Conservation (phyloP, 768 basidiomycete genomes). For the Omphalotus guepiniiformis region DNA sequence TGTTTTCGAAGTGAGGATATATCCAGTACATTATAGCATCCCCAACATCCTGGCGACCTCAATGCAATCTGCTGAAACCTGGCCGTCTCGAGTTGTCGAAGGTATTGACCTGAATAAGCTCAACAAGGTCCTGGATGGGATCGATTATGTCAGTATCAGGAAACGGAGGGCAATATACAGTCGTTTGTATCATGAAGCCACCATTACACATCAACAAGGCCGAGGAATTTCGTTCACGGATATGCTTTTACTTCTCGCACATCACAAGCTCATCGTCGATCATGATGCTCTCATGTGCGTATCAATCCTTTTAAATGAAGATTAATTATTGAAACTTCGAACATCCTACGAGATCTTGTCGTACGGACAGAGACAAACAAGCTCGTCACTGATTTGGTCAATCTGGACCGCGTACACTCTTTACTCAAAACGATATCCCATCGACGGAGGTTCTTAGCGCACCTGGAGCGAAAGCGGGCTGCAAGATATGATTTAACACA, state of each 20-base stretch:
- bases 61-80: too few species aligned
- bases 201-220: constrained; percentile 61
- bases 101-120: constrained; percentile 66
- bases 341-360: constrained; percentile 79
- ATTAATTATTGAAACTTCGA: constrained; percentile 7
- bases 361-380: constrained; percentile 71
- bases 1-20: constrained; percentile 85
- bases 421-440: constrained; percentile 71
- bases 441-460: constrained; percentile 61
- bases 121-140: constrained; percentile 48
- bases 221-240: constrained; percentile 87
- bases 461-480: constrained; percentile 37
- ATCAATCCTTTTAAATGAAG: not conserved
- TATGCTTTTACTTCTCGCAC: constrained; percentile 84
- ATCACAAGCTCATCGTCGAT: constrained; percentile 90
- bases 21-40: constrained; percentile 65
- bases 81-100: constrained; percentile 33
- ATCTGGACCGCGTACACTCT: constrained; percentile 80
- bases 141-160: constrained; percentile 63
- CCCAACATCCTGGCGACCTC: constrained; percentile 53
- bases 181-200: constrained; percentile 84
- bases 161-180: constrained; percentile 67
- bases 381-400: constrained; percentile 78
- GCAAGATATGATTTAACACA: constrained; percentile 31
- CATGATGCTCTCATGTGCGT: constrained; percentile 84